Evolutionary conservation across 2,329 filamentous ascomycete species (phyloP), one percentile per base, ranked within the genome.

Genomic region (Myriosclerotinia curreyana): DNA sequence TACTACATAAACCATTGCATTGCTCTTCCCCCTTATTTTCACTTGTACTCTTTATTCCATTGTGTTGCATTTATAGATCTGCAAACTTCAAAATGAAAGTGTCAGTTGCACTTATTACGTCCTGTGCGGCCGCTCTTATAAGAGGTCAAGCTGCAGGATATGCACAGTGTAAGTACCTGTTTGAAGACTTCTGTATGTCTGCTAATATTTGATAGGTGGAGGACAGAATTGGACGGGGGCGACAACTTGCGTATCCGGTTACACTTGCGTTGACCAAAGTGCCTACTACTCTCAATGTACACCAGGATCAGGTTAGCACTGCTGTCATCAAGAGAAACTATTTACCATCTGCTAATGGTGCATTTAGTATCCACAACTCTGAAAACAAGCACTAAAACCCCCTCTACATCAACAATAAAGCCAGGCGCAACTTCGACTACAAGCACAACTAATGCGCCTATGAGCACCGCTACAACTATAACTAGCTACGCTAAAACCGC

Each of bases 401-500:
- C 42, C 8, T 48, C 36, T 28, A 66, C 51, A 22, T 60, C 44
- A 48, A 36, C 40, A 1, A 60, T 61, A 3, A 66, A 61, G 25
- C 12, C 62, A 6, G 53, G 62, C 17, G 48, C 65, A 17, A 64
- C 64, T 14, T 51, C 66, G 1, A 49, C 56, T 17, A 64, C 61
- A 15, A 63, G 62, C 8, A 65, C 66, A 11, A 53, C 55, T 1
- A 62, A 49, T 2, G 54, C 66, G 4, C 49, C 66, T 22, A 34
- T 61, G 22, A 66, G 46, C 11, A 49, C 65, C 8, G 56, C 62
- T n/a, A 62, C 65, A 17, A 53, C 51, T 5, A 68, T 69, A 15
- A 65, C 64, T 28, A 64, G 67, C 11, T 71, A 65, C 56, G 69
- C 71, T 3, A 72, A 69, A 44, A 48, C 67, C 8, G 66, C 55